phyloP scores from a whole-genome alignment of 441 rosid species.

The Rhodomyrtus psidioides region DNA sequence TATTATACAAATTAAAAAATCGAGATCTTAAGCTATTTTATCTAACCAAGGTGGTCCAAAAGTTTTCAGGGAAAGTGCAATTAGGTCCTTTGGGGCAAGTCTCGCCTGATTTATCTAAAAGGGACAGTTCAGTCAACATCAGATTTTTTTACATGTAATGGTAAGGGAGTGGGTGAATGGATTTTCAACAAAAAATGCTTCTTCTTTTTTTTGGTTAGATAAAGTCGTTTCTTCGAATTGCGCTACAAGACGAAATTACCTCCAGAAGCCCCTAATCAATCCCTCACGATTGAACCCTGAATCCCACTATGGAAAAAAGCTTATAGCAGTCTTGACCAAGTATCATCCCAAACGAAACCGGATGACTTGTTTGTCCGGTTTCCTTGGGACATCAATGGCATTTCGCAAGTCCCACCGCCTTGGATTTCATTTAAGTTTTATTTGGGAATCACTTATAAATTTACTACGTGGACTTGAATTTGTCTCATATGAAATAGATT shows the following conservation, averaged over 20 bases:
- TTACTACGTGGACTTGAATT: not conserved
- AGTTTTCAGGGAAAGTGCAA: not conserved
- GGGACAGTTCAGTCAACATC: not conserved
- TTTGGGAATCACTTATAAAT: not conserved
- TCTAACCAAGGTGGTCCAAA: not conserved
- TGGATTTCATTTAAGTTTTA: not conserved
- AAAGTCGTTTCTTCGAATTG: too few relatives aligned
- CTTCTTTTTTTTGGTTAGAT: not conserved
- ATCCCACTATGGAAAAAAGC: too few relatives aligned
- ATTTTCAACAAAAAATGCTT: not conserved
- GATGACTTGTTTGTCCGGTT: not conserved
- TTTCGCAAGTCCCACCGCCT: not conserved
- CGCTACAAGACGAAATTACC: too few relatives aligned
- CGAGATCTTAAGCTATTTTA: not conserved
- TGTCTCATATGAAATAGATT: not conserved
- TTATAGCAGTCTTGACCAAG: not conserved
- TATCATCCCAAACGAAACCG: not conserved
- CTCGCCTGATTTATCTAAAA: not conserved
- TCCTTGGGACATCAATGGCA: not conserved
- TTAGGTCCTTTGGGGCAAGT: not conserved
- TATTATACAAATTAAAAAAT: not conserved
- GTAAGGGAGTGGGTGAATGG: accelerated
- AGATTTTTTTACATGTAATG: not conserved
- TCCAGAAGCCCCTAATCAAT: too few relatives aligned
- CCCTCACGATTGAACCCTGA: too few relatives aligned